phyloP scores from a whole-genome alignment of 2,329 filamentous ascomycete species.

The Harringtonia aguacate region DNA sequence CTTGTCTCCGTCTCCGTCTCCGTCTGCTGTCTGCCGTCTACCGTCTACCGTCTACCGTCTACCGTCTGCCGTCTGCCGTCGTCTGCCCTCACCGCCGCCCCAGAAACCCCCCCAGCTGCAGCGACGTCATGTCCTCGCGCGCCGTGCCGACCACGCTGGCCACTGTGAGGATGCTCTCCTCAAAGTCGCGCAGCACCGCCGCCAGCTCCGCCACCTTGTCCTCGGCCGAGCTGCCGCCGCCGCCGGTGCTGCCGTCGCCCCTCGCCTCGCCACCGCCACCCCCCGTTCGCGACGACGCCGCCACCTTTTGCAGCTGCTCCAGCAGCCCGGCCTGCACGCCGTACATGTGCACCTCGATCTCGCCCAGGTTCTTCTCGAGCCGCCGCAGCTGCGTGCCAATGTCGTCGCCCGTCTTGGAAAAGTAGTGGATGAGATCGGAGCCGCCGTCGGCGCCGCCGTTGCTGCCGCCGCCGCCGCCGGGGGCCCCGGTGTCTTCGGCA shows the following conservation, averaged over 20 bases:
- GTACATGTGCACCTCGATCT: constrained; percentile 55
- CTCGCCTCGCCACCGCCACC: constrained; percentile 22
- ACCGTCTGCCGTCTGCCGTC: background rate
- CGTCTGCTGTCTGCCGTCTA: background rate
- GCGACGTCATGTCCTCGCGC: constrained; percentile 49
- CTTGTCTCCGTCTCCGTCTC: background rate
- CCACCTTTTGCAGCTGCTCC: constrained; percentile 45
- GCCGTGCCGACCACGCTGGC: constrained; percentile 48
- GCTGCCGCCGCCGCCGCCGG: constrained; percentile 11
- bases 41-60: background rate
- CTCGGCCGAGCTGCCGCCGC: constrained; percentile 25
- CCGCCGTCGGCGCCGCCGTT: constrained; percentile 28
- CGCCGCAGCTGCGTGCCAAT: constrained; percentile 46
- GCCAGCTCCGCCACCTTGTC: constrained; percentile 41
- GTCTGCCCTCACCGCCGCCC: constrained; percentile 15
- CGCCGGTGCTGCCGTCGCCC: constrained; percentile 17
- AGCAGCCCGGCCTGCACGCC: constrained; percentile 50
- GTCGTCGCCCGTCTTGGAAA: constrained; percentile 51
- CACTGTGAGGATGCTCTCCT: constrained; percentile 52
- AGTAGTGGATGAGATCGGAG: constrained; percentile 52
- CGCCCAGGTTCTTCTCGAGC: constrained; percentile 47
- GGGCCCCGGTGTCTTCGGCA: constrained; percentile 21
- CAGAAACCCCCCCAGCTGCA: constrained; percentile 40
- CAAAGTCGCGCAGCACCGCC: constrained; percentile 52
- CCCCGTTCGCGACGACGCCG: constrained; percentile 10